phyloP scores from a whole-genome alignment of 345 rosid species.

The Pelargonium nanum region DNA sequence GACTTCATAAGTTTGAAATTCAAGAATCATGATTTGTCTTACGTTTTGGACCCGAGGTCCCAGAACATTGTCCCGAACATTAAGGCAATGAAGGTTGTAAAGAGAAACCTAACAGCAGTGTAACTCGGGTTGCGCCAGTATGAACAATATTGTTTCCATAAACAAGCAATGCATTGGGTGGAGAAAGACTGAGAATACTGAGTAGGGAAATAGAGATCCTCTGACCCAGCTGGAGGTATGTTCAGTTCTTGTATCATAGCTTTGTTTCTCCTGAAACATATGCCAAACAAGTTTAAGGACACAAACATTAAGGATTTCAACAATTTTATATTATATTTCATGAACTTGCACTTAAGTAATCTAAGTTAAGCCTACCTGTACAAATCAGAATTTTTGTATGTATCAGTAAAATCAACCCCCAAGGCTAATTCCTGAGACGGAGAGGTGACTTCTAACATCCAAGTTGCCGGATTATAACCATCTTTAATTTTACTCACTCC shows the following conservation, averaged over 20 bases:
- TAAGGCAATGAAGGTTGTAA: conserved; percentile 43
- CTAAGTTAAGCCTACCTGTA: conserved; percentile 26
- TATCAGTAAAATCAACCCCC: conserved; percentile 49
- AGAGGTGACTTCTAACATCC: conserved; percentile 71
- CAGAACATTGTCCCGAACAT: conserved; percentile 64
- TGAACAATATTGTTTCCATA: neutral
- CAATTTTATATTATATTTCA: no score
- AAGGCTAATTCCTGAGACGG: conserved; percentile 48
- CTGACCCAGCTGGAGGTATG: neutral
- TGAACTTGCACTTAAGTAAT: neutral
- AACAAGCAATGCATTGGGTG: conserved; percentile 20
- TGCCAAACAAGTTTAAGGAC: neutral
- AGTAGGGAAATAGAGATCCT: neutral
- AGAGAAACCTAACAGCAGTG: conserved; percentile 57
- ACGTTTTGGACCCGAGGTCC: conserved; percentile 61
- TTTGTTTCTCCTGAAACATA: conserved; percentile 17
- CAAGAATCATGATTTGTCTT: conserved; percentile 10
- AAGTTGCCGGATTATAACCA: conserved; percentile 78
- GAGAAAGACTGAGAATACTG: conserved; percentile 44
- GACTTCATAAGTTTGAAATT: neutral
- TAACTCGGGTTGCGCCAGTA: conserved; percentile 20
- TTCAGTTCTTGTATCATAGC: neutral
- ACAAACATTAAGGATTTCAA: no score
- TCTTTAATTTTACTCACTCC: conserved; percentile 55
- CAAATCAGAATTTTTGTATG: conserved; percentile 49